Percentiles rank a stretch among this genome's conserved stretches.
Evolutionary conservation across 176 grass and related monocot species (phyloP).

Genomic region (Miscanthus lutarioriparius): DNA sequence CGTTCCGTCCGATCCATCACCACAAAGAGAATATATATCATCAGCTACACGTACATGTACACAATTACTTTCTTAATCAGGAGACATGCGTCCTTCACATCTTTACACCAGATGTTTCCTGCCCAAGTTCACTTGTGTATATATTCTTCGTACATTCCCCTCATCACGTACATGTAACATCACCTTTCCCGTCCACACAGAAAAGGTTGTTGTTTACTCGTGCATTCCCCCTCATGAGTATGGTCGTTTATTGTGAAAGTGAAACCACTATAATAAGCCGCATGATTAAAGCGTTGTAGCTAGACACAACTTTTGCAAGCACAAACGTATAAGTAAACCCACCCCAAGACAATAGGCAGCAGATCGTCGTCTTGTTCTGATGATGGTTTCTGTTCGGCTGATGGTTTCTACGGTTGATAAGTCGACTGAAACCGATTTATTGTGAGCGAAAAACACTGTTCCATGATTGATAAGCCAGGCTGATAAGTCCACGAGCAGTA

Average conservation of each 20-base stretch:
- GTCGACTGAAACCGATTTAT: too few species aligned
- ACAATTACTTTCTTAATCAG: not conserved
- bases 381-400: too few species aligned
- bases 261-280: conserved; percentile 39
- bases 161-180: not conserved
- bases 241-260: conserved; percentile 25
- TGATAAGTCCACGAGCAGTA: not conserved
- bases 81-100: not conserved
- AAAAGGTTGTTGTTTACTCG: not conserved
- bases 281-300: conserved; percentile 26
- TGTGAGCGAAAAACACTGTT: too few species aligned
- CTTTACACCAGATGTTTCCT: conserved; percentile 8
- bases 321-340: conserved; percentile 27
- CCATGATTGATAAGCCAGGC: too few species aligned
- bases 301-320: not conserved
- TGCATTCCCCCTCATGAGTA: not conserved
- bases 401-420: too few species aligned
- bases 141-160: not conserved
- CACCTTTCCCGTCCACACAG: not conserved
- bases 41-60: not conserved
- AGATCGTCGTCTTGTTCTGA: too few species aligned
- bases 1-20: not conserved
- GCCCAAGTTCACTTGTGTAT: not conserved
- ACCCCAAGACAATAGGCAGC: not conserved
- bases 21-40: not conserved